phyloP scores from a whole-genome alignment of 2,329 filamentous ascomycete species.

The Arachnopeziza araneosa region DNA sequence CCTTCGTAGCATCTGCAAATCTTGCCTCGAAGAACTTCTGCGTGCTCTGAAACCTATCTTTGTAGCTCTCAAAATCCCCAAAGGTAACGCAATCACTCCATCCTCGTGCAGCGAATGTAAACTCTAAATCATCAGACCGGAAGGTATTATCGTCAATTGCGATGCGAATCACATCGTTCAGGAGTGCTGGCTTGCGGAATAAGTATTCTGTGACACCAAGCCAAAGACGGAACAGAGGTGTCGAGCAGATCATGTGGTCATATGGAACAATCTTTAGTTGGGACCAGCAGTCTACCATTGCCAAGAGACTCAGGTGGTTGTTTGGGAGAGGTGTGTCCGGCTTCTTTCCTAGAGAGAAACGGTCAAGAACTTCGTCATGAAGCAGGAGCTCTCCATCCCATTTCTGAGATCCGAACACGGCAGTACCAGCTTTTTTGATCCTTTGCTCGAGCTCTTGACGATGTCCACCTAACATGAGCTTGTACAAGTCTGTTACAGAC shows the following conservation, averaged over 20 bases:
- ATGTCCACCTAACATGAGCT: conserved; percentile 89
- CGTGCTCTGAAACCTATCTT: conserved; percentile 84
- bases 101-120: conserved; percentile 91
- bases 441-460: conserved; percentile 66
- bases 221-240: conserved; percentile 93
- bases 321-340: conserved; percentile 62
- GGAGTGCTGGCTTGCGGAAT: conserved; percentile 73
- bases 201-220: conserved; percentile 96
- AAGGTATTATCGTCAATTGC: conserved; percentile 88
- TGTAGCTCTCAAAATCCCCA: conserved; percentile 89
- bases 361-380: conserved; percentile 75
- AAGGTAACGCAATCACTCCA: conserved; percentile 93
- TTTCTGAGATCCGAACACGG: conserved; percentile 54
- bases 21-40: conserved; percentile 87
- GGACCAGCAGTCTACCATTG: conserved; percentile 98
- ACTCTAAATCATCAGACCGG: conserved; percentile 92
- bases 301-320: conserved; percentile 87
- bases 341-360: conserved; percentile 74
- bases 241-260: conserved; percentile 99
- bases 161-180: conserved; percentile 80
- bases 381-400: conserved; percentile 64
- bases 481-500: conserved; percentile 90
- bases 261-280: conserved; percentile 90
- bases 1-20: conserved; percentile 77
- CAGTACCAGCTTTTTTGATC: conserved; percentile 73